Evolutionary conservation across 1,284 basidiomycete species (phyloP), one percentile per base, ranked within the genome.

Genomic region (Microbotryum violaceum): DNA sequence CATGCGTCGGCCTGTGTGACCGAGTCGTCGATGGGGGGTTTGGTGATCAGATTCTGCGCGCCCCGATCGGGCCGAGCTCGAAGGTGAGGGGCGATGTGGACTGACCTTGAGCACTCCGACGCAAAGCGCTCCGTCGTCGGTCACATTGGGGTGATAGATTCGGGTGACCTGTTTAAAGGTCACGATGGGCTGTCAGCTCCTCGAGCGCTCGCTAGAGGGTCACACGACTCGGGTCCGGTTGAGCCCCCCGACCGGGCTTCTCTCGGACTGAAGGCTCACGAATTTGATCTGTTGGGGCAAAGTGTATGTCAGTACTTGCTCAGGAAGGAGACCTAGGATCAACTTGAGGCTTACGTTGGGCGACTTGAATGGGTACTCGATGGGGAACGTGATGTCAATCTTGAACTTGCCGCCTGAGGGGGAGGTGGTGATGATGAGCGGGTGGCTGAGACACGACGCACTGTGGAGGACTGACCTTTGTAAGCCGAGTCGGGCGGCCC

Each of bases 121-220:
- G 54, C 70, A 71, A 60, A 71, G 65, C 27, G 65, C 67, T 46
- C 90, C 91, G 73, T 94, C 89, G 62, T 91, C 88, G 67, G 93
- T 91, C 73, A 94, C 87, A 57, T 91, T 91, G 18, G 91, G 91
- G 76, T 94, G 91, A 73, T 93, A 93, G 62, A 91, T 87, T 79
- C 86, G 90, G 46, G 91, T 93, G 21, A 63, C 62, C 70, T 71
- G 52, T 23, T 18, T 14, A 10, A n/a, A 20, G 16, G 16, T 42
- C 14, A 42, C 37, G 37, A 42, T 3, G 37, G 27, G 14, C 5
- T 6, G 29, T 57, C 56, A 49, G 53, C 10, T 5, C 10, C 33
- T 1, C 20, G 12, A 25, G 49, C 10, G 5, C 23, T 58, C 29
- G 25, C 20, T 44, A 10, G 9, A 16, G 2, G 25, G 25, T 4